Percentiles rank a stretch among this genome's conserved stretches.
phyloP scores from a whole-genome alignment of 2,329 filamentous ascomycete species.

The Xylogone sp. region DNA sequence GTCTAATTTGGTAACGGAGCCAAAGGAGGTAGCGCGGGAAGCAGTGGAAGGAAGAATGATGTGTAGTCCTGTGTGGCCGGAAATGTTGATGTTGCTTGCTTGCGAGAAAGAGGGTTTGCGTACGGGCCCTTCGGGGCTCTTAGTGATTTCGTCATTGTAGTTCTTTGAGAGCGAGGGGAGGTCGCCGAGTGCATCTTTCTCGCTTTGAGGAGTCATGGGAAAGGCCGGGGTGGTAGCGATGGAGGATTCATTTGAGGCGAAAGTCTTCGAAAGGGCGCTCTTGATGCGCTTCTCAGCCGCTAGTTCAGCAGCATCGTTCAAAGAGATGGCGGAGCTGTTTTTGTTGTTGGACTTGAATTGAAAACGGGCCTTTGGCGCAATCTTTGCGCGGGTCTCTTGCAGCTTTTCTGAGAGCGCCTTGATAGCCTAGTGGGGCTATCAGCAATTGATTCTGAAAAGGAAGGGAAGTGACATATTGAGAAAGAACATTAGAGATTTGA shows the following conservation, averaged over 20 bases:
- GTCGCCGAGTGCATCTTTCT: slow-evolving; percentile 33
- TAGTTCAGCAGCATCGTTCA: slow-evolving; percentile 52
- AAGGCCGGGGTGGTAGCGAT: slow-evolving; percentile 32
- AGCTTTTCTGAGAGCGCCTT: slow-evolving; percentile 78
- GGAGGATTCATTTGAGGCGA: slow-evolving; percentile 35
- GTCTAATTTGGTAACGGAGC: slow-evolving; percentile 65
- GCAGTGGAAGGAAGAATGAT: slow-evolving; percentile 74
- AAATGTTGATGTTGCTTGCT: slow-evolving; percentile 59
- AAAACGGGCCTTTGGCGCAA: slow-evolving; percentile 76
- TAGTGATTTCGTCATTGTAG: slow-evolving; percentile 55
- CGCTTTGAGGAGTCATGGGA: slow-evolving; percentile 19
- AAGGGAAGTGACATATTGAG: too few relatives aligned
- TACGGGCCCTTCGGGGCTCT: slow-evolving; percentile 32
- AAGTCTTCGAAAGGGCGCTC: slow-evolving; percentile 18
- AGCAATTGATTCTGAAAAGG: background rate
- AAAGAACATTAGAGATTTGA: too few relatives aligned
- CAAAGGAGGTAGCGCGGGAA: slow-evolving; percentile 67
- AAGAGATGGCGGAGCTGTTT: slow-evolving; percentile 48
- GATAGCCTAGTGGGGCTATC: slow-evolving; percentile 58
- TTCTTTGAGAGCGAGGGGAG: slow-evolving; percentile 40
- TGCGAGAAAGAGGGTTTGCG: slow-evolving; percentile 62
- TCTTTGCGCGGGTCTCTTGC: slow-evolving; percentile 61
- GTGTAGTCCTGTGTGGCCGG: slow-evolving; percentile 63
- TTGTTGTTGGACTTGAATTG: slow-evolving; percentile 66
- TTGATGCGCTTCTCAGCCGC: slow-evolving; percentile 43